phyloP scores from a whole-genome alignment of 495 filamentous ascomycete species.

The Letharia lupina region DNA sequence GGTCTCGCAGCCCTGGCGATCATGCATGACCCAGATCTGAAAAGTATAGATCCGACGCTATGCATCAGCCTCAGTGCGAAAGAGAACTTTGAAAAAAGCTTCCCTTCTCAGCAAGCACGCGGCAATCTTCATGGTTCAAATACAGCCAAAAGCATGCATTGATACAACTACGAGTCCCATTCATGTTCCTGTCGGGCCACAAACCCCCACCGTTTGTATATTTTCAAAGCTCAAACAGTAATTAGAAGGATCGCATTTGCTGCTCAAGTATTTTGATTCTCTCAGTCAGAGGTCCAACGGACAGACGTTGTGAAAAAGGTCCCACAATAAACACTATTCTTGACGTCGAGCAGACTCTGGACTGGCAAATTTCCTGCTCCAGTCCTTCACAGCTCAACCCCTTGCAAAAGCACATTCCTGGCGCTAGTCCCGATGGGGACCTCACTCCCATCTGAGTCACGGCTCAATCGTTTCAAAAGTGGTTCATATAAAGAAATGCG shows the following conservation, averaged over 20 bases:
- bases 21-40: slow-evolving; percentile 54
- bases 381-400: neutral
- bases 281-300: neutral
- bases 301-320: neutral
- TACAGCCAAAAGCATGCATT: neutral
- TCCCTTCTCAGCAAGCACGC: neutral
- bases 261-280: neutral
- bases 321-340: neutral
- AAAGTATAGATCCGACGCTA: slow-evolving; percentile 56
- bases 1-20: slow-evolving; percentile 70
- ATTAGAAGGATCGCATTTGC: no score
- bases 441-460: neutral
- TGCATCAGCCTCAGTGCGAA: slow-evolving; percentile 50
- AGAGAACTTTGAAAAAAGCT: slow-evolving; percentile 33
- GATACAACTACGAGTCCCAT: neutral
- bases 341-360: neutral
- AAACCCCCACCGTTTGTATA: neutral
- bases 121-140: neutral
- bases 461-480: neutral
- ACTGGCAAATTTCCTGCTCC: neutral
- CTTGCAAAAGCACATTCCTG: neutral
- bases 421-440: neutral
- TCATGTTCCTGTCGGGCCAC: neutral
- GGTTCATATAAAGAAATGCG: neutral
- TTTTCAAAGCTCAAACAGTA: neutral